These are phyloP conservation scores for Ormosia semicastrata DNA, from an alignment of 306 rosid species.

Conservation along the genomic window DNA sequence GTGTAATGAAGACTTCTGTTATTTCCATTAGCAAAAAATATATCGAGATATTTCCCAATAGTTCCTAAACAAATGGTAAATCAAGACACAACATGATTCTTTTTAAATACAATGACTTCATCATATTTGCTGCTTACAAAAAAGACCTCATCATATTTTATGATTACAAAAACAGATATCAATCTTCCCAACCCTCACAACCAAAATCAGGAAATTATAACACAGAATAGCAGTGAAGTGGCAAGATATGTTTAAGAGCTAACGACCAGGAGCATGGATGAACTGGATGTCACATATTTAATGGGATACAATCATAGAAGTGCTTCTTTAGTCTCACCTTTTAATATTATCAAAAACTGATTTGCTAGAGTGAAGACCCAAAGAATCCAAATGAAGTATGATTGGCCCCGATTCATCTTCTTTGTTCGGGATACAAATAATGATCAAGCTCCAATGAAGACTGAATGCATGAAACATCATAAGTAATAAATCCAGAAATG, in stretches of 20 bases:
- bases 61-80: background rate
- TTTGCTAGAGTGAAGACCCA: constrained; percentile 81
- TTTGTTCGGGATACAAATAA: constrained; percentile 83
- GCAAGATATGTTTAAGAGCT: constrained; percentile 7
- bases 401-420: constrained; percentile 85
- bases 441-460: constrained; percentile 93
- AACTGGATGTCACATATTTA: constrained; percentile 5
- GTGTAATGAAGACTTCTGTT: background rate
- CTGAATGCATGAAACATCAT: constrained; percentile 48
- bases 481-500: constrained; percentile 29
- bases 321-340: constrained; percentile 58
- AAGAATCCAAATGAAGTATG: constrained; percentile 90
- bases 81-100: background rate
- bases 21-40: constrained; percentile 1
- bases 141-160: background rate
- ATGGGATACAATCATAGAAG: constrained; percentile 9
- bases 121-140: background rate
- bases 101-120: background rate
- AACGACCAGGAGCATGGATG: background rate
- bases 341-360: constrained; percentile 68
- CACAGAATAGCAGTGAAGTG: background rate
- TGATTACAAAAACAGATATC: background rate
- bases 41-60: constrained; percentile 8
- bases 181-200: constrained; percentile 6
- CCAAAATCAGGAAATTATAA: background rate